phyloP scores from a whole-genome alignment of 2,329 filamentous ascomycete genomes.

The Xylaria arbuscula region DNA sequence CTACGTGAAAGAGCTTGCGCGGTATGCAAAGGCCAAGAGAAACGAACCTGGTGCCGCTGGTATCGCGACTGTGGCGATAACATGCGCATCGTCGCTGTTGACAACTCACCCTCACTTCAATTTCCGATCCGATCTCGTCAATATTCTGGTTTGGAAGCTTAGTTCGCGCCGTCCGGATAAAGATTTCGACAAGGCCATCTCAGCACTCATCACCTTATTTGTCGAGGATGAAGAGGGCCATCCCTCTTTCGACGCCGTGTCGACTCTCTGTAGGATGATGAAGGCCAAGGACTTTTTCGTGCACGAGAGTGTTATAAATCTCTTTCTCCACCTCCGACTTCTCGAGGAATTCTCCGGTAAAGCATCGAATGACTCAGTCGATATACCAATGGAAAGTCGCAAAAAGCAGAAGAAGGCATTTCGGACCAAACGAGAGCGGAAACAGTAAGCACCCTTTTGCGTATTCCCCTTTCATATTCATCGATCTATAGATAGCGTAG shows the following conservation, averaged over 20 bases:
- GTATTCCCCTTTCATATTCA: neutral
- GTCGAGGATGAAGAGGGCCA: constrained; percentile 89
- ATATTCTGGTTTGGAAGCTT: constrained; percentile 86
- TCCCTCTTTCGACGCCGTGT: constrained; percentile 86
- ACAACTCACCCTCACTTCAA: constrained; percentile 95
- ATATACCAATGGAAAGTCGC: constrained; percentile 68
- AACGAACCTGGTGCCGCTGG: constrained; percentile 57
- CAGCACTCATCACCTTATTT: constrained; percentile 85
- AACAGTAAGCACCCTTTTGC: constrained; percentile 54
- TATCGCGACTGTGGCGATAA: constrained; percentile 80
- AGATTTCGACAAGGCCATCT: constrained; percentile 80
- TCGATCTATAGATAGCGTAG: neutral
- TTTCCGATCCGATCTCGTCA: constrained; percentile 87
- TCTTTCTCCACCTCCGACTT: constrained; percentile 88
- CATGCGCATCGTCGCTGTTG: constrained; percentile 85
- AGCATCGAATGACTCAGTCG: constrained; percentile 80
- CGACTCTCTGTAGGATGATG: constrained; percentile 93
- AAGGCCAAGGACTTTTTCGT: constrained; percentile 84
- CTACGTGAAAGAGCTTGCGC: constrained; percentile 81
- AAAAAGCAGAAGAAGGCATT: constrained; percentile 82
- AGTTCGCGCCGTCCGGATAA: constrained; percentile 76
- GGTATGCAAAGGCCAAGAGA: constrained; percentile 68
- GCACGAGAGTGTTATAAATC: constrained; percentile 87
- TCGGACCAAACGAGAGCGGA: constrained; percentile 87
- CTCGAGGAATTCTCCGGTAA: constrained; percentile 89